These are phyloP conservation scores for Cyberlindnera mrakii DNA, from an alignment of 805 yeast genomes.

Conservation along the genomic window DNA sequence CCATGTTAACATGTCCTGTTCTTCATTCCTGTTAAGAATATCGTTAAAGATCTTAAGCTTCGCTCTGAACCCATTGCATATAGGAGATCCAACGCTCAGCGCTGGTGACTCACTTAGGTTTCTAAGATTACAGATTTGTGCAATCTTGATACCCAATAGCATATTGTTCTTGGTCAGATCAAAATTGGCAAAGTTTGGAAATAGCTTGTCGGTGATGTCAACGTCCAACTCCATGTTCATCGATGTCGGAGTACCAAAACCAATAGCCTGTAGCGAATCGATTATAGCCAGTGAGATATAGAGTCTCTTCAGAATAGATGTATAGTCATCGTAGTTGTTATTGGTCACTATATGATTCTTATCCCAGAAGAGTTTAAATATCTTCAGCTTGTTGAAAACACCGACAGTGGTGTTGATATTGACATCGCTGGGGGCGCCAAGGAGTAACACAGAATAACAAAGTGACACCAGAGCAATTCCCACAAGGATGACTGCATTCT, in stretches of 20 bases:
- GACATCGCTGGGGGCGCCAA: conserved; percentile 55
- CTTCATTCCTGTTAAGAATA: conserved; percentile 3
- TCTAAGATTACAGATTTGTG: conserved; percentile 13
- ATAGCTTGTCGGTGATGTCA: conserved; percentile 16
- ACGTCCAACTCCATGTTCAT: conserved; percentile 17
- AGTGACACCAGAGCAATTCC: conserved; percentile 31
- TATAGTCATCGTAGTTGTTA: conserved; percentile 20
- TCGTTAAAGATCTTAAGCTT: background rate
- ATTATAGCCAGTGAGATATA: conserved; percentile 41
- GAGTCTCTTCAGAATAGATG: conserved; percentile 32
- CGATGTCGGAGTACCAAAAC: conserved; percentile 42
- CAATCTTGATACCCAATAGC: conserved; percentile 20
- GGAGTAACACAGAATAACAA: conserved; percentile 51
- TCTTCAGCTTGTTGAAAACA: conserved; percentile 52
- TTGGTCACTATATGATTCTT: conserved; percentile 9
- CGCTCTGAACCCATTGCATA: background rate
- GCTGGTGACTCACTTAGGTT: conserved; percentile 1
- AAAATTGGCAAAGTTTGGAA: conserved; percentile 14
- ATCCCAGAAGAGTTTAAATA: conserved; percentile 31
- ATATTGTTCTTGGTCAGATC: conserved; percentile 20
- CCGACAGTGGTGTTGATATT: conserved; percentile 43
- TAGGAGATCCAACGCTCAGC: background rate
- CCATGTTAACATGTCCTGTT: conserved; percentile 8
- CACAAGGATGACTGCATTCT: conserved; percentile 10
- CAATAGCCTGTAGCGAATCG: conserved; percentile 46